Conservation (phyloP, 164 flowering plant species). For the Liquidambar formosana region DNA sequence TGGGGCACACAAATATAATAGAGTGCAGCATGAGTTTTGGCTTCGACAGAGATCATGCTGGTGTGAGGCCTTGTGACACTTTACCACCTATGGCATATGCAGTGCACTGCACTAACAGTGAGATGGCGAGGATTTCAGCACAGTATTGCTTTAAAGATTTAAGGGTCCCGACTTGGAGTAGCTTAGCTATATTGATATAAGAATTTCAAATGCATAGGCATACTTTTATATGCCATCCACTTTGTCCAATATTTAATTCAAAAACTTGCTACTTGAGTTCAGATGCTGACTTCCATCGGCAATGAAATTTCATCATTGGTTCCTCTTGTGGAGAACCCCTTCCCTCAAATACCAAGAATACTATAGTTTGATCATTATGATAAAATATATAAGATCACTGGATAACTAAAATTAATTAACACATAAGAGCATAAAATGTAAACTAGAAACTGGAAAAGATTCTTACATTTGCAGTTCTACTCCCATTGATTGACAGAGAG, state of each 20-base stretch:
- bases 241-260: not conserved
- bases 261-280: not conserved
- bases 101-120: not conserved
- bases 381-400: too few relatives aligned
- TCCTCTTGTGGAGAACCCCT: not conserved
- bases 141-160: not conserved
- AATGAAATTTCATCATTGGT: not conserved
- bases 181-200: too few relatives aligned
- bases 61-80: not conserved
- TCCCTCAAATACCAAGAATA: not conserved
- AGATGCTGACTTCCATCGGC: constrained; percentile 2
- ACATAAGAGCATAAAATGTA: not conserved
- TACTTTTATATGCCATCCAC: not conserved
- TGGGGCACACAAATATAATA: not conserved
- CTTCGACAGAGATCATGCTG: not conserved
- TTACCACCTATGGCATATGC: not conserved
- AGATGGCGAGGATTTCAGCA: not conserved
- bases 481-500: constrained; percentile 72
- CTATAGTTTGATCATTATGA: not conserved
- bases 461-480: constrained; percentile 81
- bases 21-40: not conserved
- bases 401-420: not conserved
- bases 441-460: not conserved
- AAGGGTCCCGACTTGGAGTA: not conserved
- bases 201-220: not conserved